Percentiles rank a stretch among this genome's conserved stretches.
These are phyloP conservation scores for Vicia villosa DNA, from an alignment of 306 rosid genomes.

Conservation along the genomic window DNA sequence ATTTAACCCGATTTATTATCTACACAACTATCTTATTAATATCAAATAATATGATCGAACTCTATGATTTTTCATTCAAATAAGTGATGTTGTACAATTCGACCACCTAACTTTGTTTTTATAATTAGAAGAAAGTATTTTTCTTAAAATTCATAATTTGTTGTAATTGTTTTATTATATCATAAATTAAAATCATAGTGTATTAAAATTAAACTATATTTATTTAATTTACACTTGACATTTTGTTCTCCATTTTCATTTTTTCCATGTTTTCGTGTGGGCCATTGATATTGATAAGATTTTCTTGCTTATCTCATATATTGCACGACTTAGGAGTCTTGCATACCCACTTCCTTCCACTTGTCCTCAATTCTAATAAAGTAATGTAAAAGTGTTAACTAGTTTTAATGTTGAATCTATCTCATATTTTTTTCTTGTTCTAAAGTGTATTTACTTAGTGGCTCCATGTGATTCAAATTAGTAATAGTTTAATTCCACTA, in stretches of 20 bases:
- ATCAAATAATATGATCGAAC: no score
- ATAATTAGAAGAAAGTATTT: no score
- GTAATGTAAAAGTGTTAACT: conserved; percentile 30
- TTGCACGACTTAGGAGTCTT: conserved; percentile 17
- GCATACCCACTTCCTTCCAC: not conserved
- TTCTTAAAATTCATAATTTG: not conserved
- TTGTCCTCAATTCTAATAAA: conserved; percentile 4
- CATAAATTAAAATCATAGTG: not conserved
- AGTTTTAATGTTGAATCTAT: conserved; percentile 16
- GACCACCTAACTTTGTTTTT: no score
- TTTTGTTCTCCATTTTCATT: not conserved
- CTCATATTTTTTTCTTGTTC: not conserved
- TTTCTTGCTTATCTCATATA: conserved; percentile 24
- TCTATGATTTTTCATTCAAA: no score
- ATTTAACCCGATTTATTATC: no score
- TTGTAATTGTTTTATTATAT: not conserved
- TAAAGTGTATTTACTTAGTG: not conserved
- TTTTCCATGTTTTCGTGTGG: conserved; percentile 34
- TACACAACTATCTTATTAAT: no score
- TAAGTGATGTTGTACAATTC: no score
- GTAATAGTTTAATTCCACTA: conserved; percentile 4
- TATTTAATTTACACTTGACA: not conserved
- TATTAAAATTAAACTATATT: not conserved
- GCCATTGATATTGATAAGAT: conserved; percentile 8
- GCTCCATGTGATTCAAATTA: conserved; percentile 36